Evolutionary conservation across 805 yeast species (phyloP), one percentile per base, ranked within the genome.

Genomic region (Metschnikowia borealis): DNA sequence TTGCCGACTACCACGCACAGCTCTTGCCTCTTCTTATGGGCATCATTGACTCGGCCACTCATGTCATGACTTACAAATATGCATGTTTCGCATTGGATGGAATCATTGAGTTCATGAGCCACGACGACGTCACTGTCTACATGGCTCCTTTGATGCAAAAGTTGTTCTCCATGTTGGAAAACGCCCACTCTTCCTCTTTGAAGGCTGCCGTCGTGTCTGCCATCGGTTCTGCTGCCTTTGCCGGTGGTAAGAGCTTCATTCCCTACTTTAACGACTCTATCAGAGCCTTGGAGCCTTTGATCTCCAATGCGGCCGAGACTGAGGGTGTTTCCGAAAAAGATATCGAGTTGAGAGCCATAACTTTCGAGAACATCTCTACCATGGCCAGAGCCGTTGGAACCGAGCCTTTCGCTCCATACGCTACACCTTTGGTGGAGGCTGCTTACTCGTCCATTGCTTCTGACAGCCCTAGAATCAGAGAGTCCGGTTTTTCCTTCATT

Each of bases 341-440:
- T 63, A 83, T 89, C 57, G 96, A 90, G 71, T 81, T 94, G 62
- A 83, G 95, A 68, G 97, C 96, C 34, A 79, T 84, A 66, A 89
- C 97, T 48, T 85, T 94, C 59, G 99, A 94, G 75, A 87, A 94
- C 63, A 81, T 94, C 58, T 87, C 97, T 41, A 86, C 97, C 14
- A 84, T 94, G 87, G 97, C 96, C 49, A 82, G 91, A 68, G 97
- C 99, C 50, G 97, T 94, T 52, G 96, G 97, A 55, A 86, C 94
- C 49, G 92, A 86, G 60, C 77, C 89, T 0, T 94, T 94, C 73
- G 81, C 88, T 38, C 82, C 87, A 41, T 89, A 81, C 66, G 96
- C 97, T 46, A 84, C 84, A 64, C 92, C 96, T 23, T 79, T 91
- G 66, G 88, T 90, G 59, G 87, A 87, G 65, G 89, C 97, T 53